Evolutionary conservation across 371 early-diverging fungal genomes (phyloP), one percentile per base, ranked within the genome.

Genomic region (Apophysomyces sp.): DNA sequence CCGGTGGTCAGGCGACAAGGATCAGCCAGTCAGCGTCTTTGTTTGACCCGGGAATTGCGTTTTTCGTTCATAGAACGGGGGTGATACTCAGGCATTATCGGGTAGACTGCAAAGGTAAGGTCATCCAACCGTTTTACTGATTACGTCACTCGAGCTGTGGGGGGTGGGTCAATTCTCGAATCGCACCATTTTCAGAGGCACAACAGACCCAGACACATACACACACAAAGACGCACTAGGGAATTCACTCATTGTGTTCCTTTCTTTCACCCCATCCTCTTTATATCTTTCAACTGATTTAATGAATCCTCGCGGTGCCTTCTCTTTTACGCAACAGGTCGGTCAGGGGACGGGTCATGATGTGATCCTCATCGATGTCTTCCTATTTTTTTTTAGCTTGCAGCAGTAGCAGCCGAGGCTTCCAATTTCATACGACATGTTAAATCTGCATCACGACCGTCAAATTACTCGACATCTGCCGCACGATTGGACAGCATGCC

Each of bases 291-390:
- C 49, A 11, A 21, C 21, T 44, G 21, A 16, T 61, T 62, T 41
- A 63, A 63, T 63, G 63, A 58, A 52, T 53, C 31, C 63, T 30
- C 53, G 41, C 41, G 55, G 63, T 31, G 36, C 63, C 28, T 52
- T 55, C 37, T 55, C 49, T 21, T 63, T 63, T 41, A 52, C 63
- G n/a, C 58, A 58, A 53, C 63, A 63, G 58, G 63, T 58, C 18
- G 52, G 29, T 44, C 49, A 44, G n/a, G n/a, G 1, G 49, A 8
- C 49, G 9, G 2, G 37, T n/a, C 51, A 32, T 0, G 31, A 31
- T 58, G 13, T 51, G 16, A 37, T 26, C 16, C n/a, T 36, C 21
- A 39, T 40, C 34, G 16, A 30, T 31, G 13, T 21, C 31, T 8
- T 28, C 36, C 29, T 55, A 18, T 32, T 55, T 4, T 27, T 12